A percentile compares a stretch with the other conserved stretches of the same genome.
These are phyloP conservation scores for Phytophthora megakarya DNA, from an alignment of 352 stramenopile genomes.

Conservation along the genomic window DNA sequence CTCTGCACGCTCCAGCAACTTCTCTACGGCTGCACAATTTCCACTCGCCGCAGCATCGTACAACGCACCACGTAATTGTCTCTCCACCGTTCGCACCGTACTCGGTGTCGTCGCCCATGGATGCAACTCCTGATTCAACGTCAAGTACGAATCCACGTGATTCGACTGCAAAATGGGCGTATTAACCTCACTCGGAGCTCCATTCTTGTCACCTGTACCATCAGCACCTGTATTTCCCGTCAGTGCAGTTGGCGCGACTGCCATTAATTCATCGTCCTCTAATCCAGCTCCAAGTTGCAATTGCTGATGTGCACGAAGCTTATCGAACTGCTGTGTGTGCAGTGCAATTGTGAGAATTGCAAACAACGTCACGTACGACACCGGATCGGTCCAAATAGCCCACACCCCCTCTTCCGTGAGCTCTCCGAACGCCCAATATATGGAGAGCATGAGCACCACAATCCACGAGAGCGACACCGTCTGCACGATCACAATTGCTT, in stretches of 20 bases:
- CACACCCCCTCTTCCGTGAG: slow-evolving; percentile 42
- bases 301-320: slow-evolving; percentile 63
- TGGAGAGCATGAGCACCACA: slow-evolving; percentile 45
- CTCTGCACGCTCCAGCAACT: slow-evolving; percentile 55
- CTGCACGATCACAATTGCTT: slow-evolving; percentile 68
- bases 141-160: slow-evolving; percentile 45
- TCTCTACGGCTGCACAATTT: slow-evolving; percentile 46
- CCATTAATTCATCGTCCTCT: slow-evolving; percentile 48
- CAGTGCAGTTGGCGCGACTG: slow-evolving; percentile 26
- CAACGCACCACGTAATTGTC: slow-evolving; percentile 51
- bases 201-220: slow-evolving; percentile 3
- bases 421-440: slow-evolving; percentile 58
- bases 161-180: slow-evolving; percentile 49
- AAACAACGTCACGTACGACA: slow-evolving; percentile 33
- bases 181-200: slow-evolving; percentile 19
- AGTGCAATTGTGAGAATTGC: slow-evolving; percentile 53
- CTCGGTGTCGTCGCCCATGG: slow-evolving; percentile 32
- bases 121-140: slow-evolving; percentile 47
- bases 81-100: slow-evolving; percentile 47
- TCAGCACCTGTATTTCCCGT: slow-evolving; percentile 6
- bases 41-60: slow-evolving; percentile 55
- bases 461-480: slow-evolving; percentile 56
- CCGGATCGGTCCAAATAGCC: slow-evolving; percentile 38
- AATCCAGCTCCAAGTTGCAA: slow-evolving; percentile 64
- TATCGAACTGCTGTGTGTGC: slow-evolving; percentile 71